phyloP scores from a whole-genome alignment of 2,329 filamentous ascomycete genomes.

The Aureobasidium sp. region DNA sequence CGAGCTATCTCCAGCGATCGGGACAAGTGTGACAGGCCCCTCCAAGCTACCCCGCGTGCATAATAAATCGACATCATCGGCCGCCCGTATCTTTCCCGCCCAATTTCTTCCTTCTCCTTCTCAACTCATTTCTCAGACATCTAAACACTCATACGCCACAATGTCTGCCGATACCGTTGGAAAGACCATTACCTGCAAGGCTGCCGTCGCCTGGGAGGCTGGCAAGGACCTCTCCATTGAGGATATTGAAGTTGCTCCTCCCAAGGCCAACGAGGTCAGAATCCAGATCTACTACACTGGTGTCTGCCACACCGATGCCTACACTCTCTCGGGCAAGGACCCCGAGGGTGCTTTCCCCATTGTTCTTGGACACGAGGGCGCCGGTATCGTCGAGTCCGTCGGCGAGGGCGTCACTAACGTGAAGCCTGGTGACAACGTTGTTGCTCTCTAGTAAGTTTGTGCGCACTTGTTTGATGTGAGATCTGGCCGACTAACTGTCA shows the following conservation, averaged over 20 bases:
- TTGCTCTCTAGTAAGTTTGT: conserved; percentile 68
- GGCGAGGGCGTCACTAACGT: conserved; percentile 93
- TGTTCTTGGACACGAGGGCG: conserved; percentile 82
- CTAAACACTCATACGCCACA: conserved; percentile 18
- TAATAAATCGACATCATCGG: conserved; percentile 11
- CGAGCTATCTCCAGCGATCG: conserved; percentile 10
- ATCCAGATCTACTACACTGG: conserved; percentile 97
- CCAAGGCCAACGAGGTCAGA: conserved; percentile 87
- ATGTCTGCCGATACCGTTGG: conserved; percentile 50
- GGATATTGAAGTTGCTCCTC: conserved; percentile 84
- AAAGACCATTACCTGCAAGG: conserved; percentile 83
- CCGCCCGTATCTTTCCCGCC: conserved; percentile 8
- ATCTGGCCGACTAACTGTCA: conserved; percentile 16
- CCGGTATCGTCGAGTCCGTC: conserved; percentile 85
- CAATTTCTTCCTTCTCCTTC: conserved; percentile 5
- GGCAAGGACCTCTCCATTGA: conserved; percentile 83
- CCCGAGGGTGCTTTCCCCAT: conserved; percentile 91
- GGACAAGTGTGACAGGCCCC: background rate
- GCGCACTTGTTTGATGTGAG: background rate
- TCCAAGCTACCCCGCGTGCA: conserved; percentile 12
- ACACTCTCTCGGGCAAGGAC: conserved; percentile 92
- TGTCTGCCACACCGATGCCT: conserved; percentile 98
- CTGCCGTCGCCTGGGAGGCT: conserved; percentile 94
- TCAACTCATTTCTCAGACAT: conserved; percentile 4
- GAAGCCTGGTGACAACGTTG: conserved; percentile 85